Evolutionary conservation across 306 rosid species (phyloP).

Genomic region (Ceratonia siliqua): DNA sequence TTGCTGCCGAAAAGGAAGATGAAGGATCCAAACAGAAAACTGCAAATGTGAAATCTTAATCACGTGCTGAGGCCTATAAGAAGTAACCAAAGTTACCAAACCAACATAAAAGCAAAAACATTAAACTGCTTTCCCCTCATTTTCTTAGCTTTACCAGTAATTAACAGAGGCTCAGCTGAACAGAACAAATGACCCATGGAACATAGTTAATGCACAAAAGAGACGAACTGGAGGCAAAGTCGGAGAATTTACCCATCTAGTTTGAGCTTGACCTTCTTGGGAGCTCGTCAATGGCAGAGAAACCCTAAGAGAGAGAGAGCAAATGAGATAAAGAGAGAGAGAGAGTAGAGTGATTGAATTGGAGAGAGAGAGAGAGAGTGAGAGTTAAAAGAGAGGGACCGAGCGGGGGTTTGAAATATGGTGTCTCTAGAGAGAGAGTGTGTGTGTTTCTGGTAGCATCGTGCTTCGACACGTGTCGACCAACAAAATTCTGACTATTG

Average conservation of each 20-base stretch:
- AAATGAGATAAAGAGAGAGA: constrained; percentile 1
- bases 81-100: background rate
- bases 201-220: background rate
- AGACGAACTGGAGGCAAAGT: background rate
- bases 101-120: background rate
- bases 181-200: background rate
- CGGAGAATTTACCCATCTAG: constrained; percentile 38
- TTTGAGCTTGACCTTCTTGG: constrained; percentile 26
- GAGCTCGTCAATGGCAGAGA: constrained; percentile 28
- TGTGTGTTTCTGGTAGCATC: constrained; percentile 37
- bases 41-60: background rate
- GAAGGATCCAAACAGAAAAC: background rate
- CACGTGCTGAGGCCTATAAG: background rate
- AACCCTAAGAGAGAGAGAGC: constrained; percentile 58
- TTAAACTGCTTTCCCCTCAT: background rate
- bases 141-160: constrained; percentile 20
- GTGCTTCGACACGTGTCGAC: constrained; percentile 46
- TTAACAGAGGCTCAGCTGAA: background rate
- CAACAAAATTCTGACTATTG: constrained; percentile 28
- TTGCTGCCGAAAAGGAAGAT: background rate
- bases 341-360: constrained; percentile 15
- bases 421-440: constrained; percentile 3
- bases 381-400: constrained; percentile 43
- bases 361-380: constrained; percentile 33
- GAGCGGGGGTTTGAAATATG: constrained; percentile 49